Conservation (phyloP, 2,329 filamentous ascomycete genomes). For the Fusarium gaditjirri region DNA sequence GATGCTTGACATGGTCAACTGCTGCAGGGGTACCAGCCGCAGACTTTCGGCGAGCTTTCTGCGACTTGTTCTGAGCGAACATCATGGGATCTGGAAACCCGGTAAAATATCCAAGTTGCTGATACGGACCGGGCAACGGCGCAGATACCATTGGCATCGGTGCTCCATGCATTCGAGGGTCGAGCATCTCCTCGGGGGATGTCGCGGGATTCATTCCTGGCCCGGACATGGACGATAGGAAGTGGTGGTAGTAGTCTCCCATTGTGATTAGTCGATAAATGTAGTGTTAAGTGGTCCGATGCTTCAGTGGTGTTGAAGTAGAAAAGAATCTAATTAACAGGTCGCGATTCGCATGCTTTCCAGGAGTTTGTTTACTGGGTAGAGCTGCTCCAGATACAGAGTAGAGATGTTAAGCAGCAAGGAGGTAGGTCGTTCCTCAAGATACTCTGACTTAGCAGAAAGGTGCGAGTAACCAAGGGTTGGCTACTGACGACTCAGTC, state of each 20-base stretch:
- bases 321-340: slow-evolving; percentile 3
- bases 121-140: slow-evolving; percentile 56
- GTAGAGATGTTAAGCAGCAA: slow-evolving; percentile 7
- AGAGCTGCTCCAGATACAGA: slow-evolving; percentile 3
- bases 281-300: slow-evolving; percentile 2
- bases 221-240: slow-evolving; percentile 64
- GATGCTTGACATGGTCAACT: slow-evolving; percentile 83
- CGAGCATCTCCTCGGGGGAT: slow-evolving; percentile 54
- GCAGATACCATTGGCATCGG: slow-evolving; percentile 45
- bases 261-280: slow-evolving; percentile 48
- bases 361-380: slow-evolving; percentile 14
- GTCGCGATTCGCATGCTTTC: slow-evolving; percentile 40
- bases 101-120: slow-evolving; percentile 60
- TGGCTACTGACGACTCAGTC: not conserved
- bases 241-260: slow-evolving; percentile 68
- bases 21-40: slow-evolving; percentile 55
- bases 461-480: slow-evolving; percentile 14
- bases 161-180: slow-evolving; percentile 50
- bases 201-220: slow-evolving; percentile 52
- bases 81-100: slow-evolving; percentile 62
- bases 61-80: slow-evolving; percentile 59
- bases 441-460: slow-evolving; percentile 10
- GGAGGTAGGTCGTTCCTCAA: slow-evolving; percentile 7
- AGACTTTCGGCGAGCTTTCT: slow-evolving; percentile 64
- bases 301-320: slow-evolving; percentile 20